Conservation (phyloP, 108 stramenopile genomes). For the Cyclotella atomus region DNA sequence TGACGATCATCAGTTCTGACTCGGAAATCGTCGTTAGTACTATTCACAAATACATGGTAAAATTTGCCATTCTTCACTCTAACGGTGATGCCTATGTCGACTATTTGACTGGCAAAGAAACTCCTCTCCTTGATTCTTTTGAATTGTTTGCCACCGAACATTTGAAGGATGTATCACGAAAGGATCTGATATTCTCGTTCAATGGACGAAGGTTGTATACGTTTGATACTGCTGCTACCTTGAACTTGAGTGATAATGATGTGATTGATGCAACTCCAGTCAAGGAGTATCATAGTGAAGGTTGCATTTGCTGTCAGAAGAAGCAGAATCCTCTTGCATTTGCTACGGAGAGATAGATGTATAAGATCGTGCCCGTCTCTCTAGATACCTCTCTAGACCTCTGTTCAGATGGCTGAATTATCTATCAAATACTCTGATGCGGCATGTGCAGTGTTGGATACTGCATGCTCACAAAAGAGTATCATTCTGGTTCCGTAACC, state of each 20-base stretch:
- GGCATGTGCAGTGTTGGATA: no score
- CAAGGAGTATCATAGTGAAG: neutral
- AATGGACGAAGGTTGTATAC: neutral
- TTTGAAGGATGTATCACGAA: neutral
- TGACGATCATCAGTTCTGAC: neutral
- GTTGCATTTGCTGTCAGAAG: conserved; percentile 1
- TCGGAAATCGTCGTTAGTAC: neutral
- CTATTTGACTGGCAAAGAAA: neutral
- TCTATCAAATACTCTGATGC: no score
- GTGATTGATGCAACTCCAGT: neutral
- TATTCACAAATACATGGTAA: neutral
- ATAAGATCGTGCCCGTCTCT: neutral
- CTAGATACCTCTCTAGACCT: neutral
- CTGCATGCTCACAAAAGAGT: no score
- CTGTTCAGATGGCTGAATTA: no score
- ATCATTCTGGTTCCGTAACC: no score
- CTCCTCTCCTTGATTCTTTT: neutral
- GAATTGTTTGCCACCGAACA: neutral
- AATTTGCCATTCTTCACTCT: neutral
- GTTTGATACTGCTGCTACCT: conserved; percentile 4
- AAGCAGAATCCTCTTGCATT: neutral
- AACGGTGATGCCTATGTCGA: neutral
- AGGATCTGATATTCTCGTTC: neutral
- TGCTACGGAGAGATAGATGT: neutral
- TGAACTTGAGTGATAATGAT: neutral